phyloP scores from a whole-genome alignment of 805 yeast species.

The Cyberlindnera subsufficiens region DNA sequence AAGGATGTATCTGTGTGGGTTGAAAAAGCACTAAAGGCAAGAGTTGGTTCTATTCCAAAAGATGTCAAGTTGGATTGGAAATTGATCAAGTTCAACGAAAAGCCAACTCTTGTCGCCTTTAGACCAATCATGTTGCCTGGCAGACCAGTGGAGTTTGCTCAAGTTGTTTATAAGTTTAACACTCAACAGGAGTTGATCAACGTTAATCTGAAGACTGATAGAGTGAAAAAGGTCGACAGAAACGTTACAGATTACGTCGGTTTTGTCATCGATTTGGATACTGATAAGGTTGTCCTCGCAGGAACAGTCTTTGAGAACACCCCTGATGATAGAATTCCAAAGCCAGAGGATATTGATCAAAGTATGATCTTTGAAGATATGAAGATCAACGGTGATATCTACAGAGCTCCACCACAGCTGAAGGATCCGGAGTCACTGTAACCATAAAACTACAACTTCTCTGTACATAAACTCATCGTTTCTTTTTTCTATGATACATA shows the following conservation, averaged over 20 bases:
- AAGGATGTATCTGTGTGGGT: slow-evolving; percentile 55
- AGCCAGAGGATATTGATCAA: slow-evolving; percentile 26
- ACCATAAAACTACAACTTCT: too few relatives aligned
- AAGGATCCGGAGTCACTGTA: background rate
- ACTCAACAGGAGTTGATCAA: slow-evolving; percentile 55
- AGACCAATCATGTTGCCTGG: slow-evolving; percentile 61
- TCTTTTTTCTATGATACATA: background rate
- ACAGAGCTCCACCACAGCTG: slow-evolving; percentile 24
- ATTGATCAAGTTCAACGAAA: slow-evolving; percentile 56
- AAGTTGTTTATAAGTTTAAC: slow-evolving; percentile 56
- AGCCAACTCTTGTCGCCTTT: slow-evolving; percentile 70
- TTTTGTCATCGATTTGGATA: slow-evolving; percentile 54
- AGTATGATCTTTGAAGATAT: slow-evolving; percentile 23
- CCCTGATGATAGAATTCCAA: slow-evolving; percentile 33
- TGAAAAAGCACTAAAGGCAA: slow-evolving; percentile 46
- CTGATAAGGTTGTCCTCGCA: slow-evolving; percentile 51
- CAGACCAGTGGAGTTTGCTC: slow-evolving; percentile 47
- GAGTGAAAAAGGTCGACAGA: slow-evolving; percentile 41
- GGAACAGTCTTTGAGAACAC: slow-evolving; percentile 63
- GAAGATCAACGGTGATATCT: slow-evolving; percentile 29
- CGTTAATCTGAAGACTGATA: slow-evolving; percentile 37
- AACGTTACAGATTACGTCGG: slow-evolving; percentile 58
- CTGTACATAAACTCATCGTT: background rate
- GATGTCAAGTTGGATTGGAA: slow-evolving; percentile 69
- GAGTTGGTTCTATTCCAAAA: slow-evolving; percentile 52